These are phyloP conservation scores for Mucor racemosus DNA, from an alignment of 371 early-diverging fungal species.

Conservation along the genomic window DNA sequence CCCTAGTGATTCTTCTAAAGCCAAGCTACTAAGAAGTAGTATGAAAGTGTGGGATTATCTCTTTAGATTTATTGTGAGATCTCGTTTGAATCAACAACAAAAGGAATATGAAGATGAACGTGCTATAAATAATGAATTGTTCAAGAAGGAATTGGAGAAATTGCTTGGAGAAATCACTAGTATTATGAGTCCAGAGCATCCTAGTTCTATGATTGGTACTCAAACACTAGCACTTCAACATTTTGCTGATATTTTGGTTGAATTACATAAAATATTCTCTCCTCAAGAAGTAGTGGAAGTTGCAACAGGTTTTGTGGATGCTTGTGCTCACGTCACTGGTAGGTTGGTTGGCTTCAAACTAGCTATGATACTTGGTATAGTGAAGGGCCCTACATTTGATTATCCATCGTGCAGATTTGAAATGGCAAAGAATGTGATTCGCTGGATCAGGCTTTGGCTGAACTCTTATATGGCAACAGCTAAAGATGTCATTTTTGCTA, in stretches of 20 bases:
- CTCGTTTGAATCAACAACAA: slow-evolving; percentile 44
- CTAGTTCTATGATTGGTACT: slow-evolving; percentile 64
- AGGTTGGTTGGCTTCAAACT: slow-evolving; percentile 63
- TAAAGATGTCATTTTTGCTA: slow-evolving; percentile 50
- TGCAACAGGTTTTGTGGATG: slow-evolving; percentile 58
- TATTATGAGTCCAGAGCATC: slow-evolving; percentile 60
- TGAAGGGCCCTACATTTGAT: slow-evolving; percentile 65
- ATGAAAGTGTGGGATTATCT: slow-evolving; percentile 75
- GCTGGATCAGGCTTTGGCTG: slow-evolving; percentile 66
- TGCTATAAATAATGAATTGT: slow-evolving; percentile 37
- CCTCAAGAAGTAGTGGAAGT: slow-evolving; percentile 55
- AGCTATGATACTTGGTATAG: slow-evolving; percentile 60
- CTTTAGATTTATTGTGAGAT: slow-evolving; percentile 63
- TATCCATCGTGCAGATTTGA: slow-evolving; percentile 54
- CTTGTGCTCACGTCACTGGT: slow-evolving; percentile 54
- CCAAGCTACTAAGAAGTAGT: slow-evolving; percentile 61
- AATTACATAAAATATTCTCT: slow-evolving; percentile 55
- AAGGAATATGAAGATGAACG: slow-evolving; percentile 42
- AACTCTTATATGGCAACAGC: slow-evolving; percentile 55
- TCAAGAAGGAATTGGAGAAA: slow-evolving; percentile 42
- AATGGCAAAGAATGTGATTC: slow-evolving; percentile 53
- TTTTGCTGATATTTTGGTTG: slow-evolving; percentile 62
- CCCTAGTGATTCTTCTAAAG: slow-evolving; percentile 49
- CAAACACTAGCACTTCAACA: slow-evolving; percentile 73
- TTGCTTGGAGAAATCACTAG: slow-evolving; percentile 47